Conservation (phyloP, 1,284 basidiomycete species). For the Heterobasidion parviporum region DNA sequence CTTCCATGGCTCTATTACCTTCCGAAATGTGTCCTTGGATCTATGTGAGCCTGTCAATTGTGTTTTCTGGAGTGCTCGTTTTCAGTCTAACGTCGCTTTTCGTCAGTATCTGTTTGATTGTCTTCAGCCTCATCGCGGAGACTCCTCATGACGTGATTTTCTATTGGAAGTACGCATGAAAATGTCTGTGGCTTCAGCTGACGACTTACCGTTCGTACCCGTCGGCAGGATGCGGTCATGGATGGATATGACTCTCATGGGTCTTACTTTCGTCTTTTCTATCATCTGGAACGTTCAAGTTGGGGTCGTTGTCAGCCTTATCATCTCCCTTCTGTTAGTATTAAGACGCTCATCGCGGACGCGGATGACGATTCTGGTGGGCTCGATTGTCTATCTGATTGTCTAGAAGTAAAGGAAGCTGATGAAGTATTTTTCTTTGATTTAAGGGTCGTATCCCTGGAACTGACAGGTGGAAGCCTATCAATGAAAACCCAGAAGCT, state of each 20-base stretch:
- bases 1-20: slow-evolving; percentile 72
- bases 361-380: slow-evolving; percentile 61
- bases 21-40: slow-evolving; percentile 76
- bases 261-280: slow-evolving; percentile 76
- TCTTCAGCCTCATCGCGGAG: slow-evolving; percentile 79
- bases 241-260: slow-evolving; percentile 80
- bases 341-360: slow-evolving; percentile 80
- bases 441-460: slow-evolving; percentile 70
- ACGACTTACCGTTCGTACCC: background rate
- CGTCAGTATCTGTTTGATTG: slow-evolving; percentile 69
- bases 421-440: background rate
- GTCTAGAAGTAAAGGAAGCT: background rate
- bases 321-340: slow-evolving; percentile 81
- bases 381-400: slow-evolving; percentile 7
- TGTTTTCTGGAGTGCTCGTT: background rate
- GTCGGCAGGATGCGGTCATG: slow-evolving; percentile 71
- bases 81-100: background rate
- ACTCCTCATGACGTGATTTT: slow-evolving; percentile 80
- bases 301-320: slow-evolving; percentile 78
- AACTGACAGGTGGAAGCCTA: slow-evolving; percentile 74
- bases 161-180: slow-evolving; percentile 61
- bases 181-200: background rate
- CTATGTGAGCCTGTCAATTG: slow-evolving; percentile 45
- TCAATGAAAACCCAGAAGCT: slow-evolving; percentile 71
- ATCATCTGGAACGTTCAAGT: slow-evolving; percentile 77